Evolutionary conservation across 1,284 basidiomycete genomes (phyloP).

Genomic region (Puccinia hordei): DNA sequence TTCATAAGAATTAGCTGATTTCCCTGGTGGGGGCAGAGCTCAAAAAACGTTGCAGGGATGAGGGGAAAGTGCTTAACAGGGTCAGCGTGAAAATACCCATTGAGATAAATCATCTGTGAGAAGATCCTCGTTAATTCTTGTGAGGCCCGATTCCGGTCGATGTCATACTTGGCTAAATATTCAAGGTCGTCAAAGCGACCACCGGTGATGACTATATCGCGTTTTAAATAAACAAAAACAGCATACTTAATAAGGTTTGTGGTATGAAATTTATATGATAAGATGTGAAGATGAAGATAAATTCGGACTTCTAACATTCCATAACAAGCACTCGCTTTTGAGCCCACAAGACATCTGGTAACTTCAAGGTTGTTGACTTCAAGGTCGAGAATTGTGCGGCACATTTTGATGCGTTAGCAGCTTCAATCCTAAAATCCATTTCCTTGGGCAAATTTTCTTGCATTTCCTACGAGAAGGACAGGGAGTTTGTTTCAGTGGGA

Average conservation of each 20-base stretch:
- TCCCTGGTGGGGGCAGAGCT: no score
- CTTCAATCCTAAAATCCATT: constrained; percentile 84
- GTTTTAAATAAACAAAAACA: neutral
- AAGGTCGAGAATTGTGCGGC: constrained; percentile 70
- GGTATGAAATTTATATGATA: neutral
- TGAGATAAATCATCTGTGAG: constrained; percentile 92
- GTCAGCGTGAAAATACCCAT: constrained; percentile 67
- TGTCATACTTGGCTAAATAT: constrained; percentile 78
- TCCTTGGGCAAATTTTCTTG: constrained; percentile 73
- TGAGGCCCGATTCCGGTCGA: constrained; percentile 91
- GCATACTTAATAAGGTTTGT: neutral
- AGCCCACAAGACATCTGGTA: constrained; percentile 82
- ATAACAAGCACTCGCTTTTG: constrained; percentile 85
- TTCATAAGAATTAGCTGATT: no score
- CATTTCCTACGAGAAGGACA: constrained; percentile 71
- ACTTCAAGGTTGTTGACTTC: constrained; percentile 78
- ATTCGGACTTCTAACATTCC: constrained; percentile 66
- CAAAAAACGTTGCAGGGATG: no score
- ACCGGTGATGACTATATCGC: constrained; percentile 67
- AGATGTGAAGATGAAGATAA: constrained; percentile 11
- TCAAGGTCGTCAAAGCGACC: constrained; percentile 83
- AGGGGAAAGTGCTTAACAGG: constrained; percentile 50
- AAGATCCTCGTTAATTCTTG: constrained; percentile 76
- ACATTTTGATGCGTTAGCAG: constrained; percentile 76
- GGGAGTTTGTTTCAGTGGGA: neutral